Evolutionary conservation across 306 rosid species (phyloP).

Genomic region (Trifolium subterraneum): DNA sequence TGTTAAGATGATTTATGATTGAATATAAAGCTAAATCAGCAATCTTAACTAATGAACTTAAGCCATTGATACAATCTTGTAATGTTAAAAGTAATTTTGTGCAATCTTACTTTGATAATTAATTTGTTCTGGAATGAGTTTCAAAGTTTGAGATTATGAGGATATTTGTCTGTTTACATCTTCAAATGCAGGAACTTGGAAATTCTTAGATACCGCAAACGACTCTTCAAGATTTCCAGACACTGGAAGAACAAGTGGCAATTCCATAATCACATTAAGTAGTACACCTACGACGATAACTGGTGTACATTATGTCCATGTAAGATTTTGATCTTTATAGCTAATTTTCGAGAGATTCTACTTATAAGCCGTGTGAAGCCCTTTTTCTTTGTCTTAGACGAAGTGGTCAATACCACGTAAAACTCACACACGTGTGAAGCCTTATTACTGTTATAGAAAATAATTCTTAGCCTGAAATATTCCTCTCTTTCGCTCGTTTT

Average conservation of each 20-base stretch:
- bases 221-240: slow-evolving; percentile 83
- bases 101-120: slow-evolving; percentile 10
- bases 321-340: slow-evolving; percentile 45
- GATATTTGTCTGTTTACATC: slow-evolving; percentile 35
- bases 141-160: not conserved
- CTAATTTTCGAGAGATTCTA: slow-evolving; percentile 11
- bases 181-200: slow-evolving; percentile 80
- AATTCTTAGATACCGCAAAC: slow-evolving; percentile 68
- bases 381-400: no score
- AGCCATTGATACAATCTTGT: not conserved
- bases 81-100: not conserved
- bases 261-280: slow-evolving; percentile 79
- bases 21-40: not conserved
- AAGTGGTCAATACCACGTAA: no score
- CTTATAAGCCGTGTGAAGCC: no score
- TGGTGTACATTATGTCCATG: slow-evolving; percentile 97
- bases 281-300: slow-evolving; percentile 87
- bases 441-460: no score
- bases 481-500: slow-evolving; percentile 2
- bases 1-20: not conserved
- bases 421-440: no score
- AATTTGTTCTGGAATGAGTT: slow-evolving; percentile 30
- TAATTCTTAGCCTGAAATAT: no score
- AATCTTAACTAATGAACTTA: slow-evolving; percentile 22
- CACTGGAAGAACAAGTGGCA: slow-evolving; percentile 74